phyloP scores from a whole-genome alignment of 2,329 filamentous ascomycete species.

The Hyphodiscus sp. region DNA sequence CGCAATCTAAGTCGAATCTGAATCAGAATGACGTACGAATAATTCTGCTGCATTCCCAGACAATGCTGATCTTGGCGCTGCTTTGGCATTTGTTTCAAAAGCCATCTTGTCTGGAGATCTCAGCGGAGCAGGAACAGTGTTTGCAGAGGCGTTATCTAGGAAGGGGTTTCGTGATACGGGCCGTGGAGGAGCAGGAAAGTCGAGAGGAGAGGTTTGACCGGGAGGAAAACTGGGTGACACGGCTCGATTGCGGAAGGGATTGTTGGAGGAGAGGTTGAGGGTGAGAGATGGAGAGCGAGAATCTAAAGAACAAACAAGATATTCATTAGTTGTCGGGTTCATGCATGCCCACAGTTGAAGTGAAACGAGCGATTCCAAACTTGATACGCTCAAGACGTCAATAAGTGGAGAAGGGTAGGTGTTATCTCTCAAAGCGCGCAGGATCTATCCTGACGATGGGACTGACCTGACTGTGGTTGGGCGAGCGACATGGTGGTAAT shows the following conservation, averaged over 20 bases:
- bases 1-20: neutral
- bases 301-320: slow-evolving; percentile 25
- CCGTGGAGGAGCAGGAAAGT: slow-evolving; percentile 44
- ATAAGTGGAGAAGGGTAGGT: slow-evolving; percentile 24
- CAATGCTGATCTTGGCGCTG: slow-evolving; percentile 34
- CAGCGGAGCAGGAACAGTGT: slow-evolving; percentile 5
- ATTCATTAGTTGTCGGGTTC: slow-evolving; percentile 23
- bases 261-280: slow-evolving; percentile 66
- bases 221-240: slow-evolving; percentile 47
- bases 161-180: slow-evolving; percentile 72
- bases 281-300: slow-evolving; percentile 44
- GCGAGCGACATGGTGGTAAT: slow-evolving; percentile 26
- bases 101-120: slow-evolving; percentile 44
- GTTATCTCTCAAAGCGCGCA: slow-evolving; percentile 17
- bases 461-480: slow-evolving; percentile 28
- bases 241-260: slow-evolving; percentile 71
- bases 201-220: slow-evolving; percentile 50
- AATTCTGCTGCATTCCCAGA: slow-evolving; percentile 59
- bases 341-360: slow-evolving; percentile 20
- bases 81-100: slow-evolving; percentile 32
- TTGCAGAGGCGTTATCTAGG: slow-evolving; percentile 45
- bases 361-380: slow-evolving; percentile 28
- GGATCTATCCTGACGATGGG: slow-evolving; percentile 1
- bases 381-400: slow-evolving; percentile 24
- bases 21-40: slow-evolving; percentile 57